These are phyloP conservation scores for Xylariaceae sp. DNA, from an alignment of 2,329 filamentous ascomycete species.

Conservation along the genomic window DNA sequence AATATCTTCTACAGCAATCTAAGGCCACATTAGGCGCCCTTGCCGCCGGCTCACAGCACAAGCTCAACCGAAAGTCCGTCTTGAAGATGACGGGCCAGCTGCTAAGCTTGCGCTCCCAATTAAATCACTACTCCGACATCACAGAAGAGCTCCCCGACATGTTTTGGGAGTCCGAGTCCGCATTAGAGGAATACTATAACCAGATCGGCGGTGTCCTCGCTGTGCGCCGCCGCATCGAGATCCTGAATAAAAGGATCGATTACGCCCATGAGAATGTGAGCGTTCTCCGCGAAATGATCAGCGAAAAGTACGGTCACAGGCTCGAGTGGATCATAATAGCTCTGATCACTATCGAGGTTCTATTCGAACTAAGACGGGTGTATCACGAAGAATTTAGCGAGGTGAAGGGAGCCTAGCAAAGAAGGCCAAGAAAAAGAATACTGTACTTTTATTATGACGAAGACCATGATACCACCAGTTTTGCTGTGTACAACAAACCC, in stretches of 20 bases:
- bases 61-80: conserved; percentile 72
- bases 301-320: conserved; percentile 81
- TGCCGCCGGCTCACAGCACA: conserved; percentile 52
- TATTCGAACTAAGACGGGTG: conserved; percentile 64
- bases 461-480: too few relatives aligned
- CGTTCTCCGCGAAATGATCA: conserved; percentile 81
- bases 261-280: conserved; percentile 94
- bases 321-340: conserved; percentile 96
- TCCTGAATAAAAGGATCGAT: conserved; percentile 95
- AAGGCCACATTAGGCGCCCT: conserved; percentile 76
- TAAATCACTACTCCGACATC: conserved; percentile 95
- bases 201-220: conserved; percentile 87
- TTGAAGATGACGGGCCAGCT: conserved; percentile 91
- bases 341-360: conserved; percentile 87
- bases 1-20: conserved; percentile 82
- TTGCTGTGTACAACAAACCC: too few relatives aligned
- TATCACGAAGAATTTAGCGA: conserved; percentile 25
- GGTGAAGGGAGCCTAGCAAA: conserved; percentile 3
- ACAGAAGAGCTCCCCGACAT: conserved; percentile 93
- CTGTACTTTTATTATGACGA: too few relatives aligned
- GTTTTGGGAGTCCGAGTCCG: conserved; percentile 95
- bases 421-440: too few relatives aligned
- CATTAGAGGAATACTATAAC: conserved; percentile 91
- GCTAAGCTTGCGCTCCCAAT: conserved; percentile 79
- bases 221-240: conserved; percentile 84